Percentiles rank a stretch among this genome's conserved stretches.
Conservation (phyloP, 768 basidiomycete species). For the Agaricus sinodeliciosus region DNA sequence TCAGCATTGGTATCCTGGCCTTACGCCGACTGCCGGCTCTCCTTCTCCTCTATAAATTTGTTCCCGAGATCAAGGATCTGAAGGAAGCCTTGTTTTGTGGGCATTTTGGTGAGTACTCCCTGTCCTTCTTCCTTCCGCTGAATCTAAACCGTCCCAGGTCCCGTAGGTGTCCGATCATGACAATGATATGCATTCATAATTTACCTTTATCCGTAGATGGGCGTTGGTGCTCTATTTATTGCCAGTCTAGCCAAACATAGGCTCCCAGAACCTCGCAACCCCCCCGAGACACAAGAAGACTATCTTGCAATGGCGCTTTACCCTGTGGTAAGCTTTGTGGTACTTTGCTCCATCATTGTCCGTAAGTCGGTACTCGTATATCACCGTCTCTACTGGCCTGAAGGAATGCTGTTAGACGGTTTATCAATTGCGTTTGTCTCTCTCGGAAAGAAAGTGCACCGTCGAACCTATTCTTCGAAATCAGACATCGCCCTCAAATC, state of each 20-base stretch:
- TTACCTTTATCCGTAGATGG: constrained; percentile 50
- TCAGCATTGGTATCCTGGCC: constrained; percentile 62
- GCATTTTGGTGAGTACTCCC: constrained; percentile 65
- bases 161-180: constrained; percentile 34
- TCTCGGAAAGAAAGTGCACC: constrained; percentile 37
- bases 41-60: constrained; percentile 69
- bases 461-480: constrained; percentile 27
- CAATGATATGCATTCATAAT: background rate
- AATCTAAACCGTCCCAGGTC: constrained; percentile 29
- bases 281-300: constrained; percentile 66
- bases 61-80: constrained; percentile 84
- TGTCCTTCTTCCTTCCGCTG: background rate
- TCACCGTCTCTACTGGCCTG: background rate
- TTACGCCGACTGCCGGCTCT: constrained; percentile 80
- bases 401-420: constrained; percentile 37
- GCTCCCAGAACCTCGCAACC: constrained; percentile 49
- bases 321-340: constrained; percentile 83
- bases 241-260: constrained; percentile 62
- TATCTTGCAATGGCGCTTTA: constrained; percentile 66
- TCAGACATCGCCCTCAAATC: too few relatives aligned
- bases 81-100: constrained; percentile 86
- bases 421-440: constrained; percentile 67
- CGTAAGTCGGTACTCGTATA: constrained; percentile 37
- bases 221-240: constrained; percentile 88
- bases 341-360: constrained; percentile 78